Evolutionary conservation across 2,329 filamentous ascomycete species (phyloP), one percentile per base, ranked within the genome.

Genomic region (Xylariales sp.): DNA sequence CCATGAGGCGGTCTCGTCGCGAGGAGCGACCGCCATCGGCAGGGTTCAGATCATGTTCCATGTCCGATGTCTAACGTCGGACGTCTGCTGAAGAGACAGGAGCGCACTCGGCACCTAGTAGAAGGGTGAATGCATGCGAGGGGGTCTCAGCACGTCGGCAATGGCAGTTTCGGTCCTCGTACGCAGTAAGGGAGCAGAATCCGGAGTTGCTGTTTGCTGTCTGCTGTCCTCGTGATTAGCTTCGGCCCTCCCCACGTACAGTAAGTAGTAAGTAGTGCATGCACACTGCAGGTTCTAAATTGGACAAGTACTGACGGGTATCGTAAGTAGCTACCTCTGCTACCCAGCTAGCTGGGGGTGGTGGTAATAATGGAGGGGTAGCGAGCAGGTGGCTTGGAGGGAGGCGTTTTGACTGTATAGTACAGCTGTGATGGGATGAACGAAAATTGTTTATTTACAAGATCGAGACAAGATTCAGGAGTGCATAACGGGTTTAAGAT

Each of bases 1-100:
- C 88, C 84, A 90, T 90, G 54, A 90, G 78, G 68, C 88, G 87
- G 74, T 78, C 77, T 48, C 77, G 73, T 48, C 77, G 72, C 52
- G 72, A 73, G 56, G 72, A 72, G 71, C 75, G 75, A 59, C 72
- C 69, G 69, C 74, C 70, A 36, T 78, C 77, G 65, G 64, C 62
- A 36, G 72, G 65, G 63, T 70, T 65, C 34, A 62, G 52, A 50
- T 78, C 75, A 63, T 75, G 69, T 68, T 79, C 77, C 77, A 79
- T 79, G 63, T 61, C 36, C 12, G 36, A 41, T 14, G 39, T 41
- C 10, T 41, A 14, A 41, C 14, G 12, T 41, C 10, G 12, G 10
- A 14, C 14, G 39, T 41, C 39, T 41, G 39, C 30, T 57, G 16
- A n/a, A 34, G 30, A 48, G 18, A 45, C 8, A 30, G 46, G 58